Conservation (phyloP, 2,329 filamentous ascomycete genomes). For the Atkinsonella hypoxylon region DNA sequence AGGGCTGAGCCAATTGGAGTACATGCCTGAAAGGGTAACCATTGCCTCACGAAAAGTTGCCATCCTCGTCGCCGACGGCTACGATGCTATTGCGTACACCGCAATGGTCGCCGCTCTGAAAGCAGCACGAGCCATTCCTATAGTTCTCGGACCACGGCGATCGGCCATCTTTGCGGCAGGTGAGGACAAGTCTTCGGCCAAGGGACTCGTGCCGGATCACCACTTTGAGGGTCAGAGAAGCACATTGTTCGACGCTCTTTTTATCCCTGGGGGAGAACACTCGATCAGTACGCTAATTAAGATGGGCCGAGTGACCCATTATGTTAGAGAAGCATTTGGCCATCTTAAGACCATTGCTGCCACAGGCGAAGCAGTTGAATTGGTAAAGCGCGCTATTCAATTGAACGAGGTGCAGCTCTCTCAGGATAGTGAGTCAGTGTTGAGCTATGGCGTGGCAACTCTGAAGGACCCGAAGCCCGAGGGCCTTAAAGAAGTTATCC, state of each 20-base stretch:
- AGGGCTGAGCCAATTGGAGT: slow-evolving; percentile 58
- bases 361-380: slow-evolving; percentile 56
- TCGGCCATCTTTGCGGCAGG: slow-evolving; percentile 52
- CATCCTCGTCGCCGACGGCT: slow-evolving; percentile 68
- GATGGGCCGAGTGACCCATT: slow-evolving; percentile 64
- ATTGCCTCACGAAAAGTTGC: slow-evolving; percentile 62
- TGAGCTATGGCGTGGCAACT: slow-evolving; percentile 71
- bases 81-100: slow-evolving; percentile 52
- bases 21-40: slow-evolving; percentile 47
- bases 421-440: slow-evolving; percentile 33
- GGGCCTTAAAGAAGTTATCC: slow-evolving; percentile 47
- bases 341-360: slow-evolving; percentile 72
- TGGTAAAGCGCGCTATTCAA: slow-evolving; percentile 41
- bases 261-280: slow-evolving; percentile 59
- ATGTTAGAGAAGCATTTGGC: slow-evolving; percentile 69
- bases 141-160: slow-evolving; percentile 60
- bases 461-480: slow-evolving; percentile 39
- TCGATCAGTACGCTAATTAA: slow-evolving; percentile 50
- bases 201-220: slow-evolving; percentile 56
- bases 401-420: slow-evolving; percentile 31
- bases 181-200: slow-evolving; percentile 36
- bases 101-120: slow-evolving; percentile 52
- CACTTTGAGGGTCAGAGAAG: slow-evolving; percentile 70
- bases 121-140: slow-evolving; percentile 51
- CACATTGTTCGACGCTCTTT: slow-evolving; percentile 70